phyloP scores from a whole-genome alignment of 768 basidiomycete species.

The Phanerodontia chrysosporium region DNA sequence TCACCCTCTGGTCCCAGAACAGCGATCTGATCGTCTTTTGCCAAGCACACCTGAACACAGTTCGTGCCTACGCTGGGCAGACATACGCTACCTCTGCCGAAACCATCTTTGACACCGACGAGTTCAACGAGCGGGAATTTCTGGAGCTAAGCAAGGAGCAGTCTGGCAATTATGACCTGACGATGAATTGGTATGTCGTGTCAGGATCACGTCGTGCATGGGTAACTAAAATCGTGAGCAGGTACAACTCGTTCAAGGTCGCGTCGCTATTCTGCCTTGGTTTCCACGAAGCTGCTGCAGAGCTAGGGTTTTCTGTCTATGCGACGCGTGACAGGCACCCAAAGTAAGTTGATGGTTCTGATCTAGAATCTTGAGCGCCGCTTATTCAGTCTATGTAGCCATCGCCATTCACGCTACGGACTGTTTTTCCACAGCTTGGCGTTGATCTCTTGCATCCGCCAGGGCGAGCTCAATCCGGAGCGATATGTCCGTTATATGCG shows the following conservation, averaged over 20 bases:
- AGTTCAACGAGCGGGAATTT: conserved; percentile 54
- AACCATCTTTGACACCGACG: conserved; percentile 57
- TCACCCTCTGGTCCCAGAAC: conserved; percentile 50
- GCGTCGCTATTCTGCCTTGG: conserved; percentile 65
- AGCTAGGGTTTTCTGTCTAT: conserved; percentile 60
- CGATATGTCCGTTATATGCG: conserved; percentile 39
- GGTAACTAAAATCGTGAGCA: conserved; percentile 17
- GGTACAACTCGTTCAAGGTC: conserved; percentile 68
- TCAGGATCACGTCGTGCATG: neutral
- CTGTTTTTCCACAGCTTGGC: conserved; percentile 71
- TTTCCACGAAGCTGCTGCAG: conserved; percentile 51
- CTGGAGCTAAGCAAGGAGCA: conserved; percentile 37
- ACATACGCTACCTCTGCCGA: conserved; percentile 45
- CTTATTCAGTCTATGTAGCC: conserved; percentile 32
- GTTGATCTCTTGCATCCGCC: conserved; percentile 55
- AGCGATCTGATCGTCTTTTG: conserved; percentile 51
- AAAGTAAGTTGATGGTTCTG: conserved; percentile 43
- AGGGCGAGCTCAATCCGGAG: conserved; percentile 34
- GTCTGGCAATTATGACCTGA: conserved; percentile 47
- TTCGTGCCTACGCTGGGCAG: conserved; percentile 61
- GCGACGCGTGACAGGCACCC: conserved; percentile 55
- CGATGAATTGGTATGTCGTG: conserved; percentile 52
- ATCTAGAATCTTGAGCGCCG: neutral
- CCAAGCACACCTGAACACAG: conserved; percentile 56
- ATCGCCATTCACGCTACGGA: conserved; percentile 63